Base-by-base conservation (phyloP, 768 basidiomycete species). In the Rhodocollybia butyracea region DNA sequence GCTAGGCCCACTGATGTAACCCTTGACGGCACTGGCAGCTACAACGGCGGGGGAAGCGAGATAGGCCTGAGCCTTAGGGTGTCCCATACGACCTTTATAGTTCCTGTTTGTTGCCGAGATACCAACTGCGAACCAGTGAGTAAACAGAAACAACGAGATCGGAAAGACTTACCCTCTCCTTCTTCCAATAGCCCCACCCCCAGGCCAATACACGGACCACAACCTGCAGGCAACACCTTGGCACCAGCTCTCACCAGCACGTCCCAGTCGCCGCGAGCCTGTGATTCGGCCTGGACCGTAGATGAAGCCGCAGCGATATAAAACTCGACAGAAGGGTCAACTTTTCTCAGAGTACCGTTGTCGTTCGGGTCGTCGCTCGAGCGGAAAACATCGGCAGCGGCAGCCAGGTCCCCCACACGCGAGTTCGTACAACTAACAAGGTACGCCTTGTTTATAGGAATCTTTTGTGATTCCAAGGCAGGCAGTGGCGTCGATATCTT, bases 51-150 rank as follows among this genome's bases (percentile, higher is more conserved):
- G 97, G 60, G 92, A 94, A 4, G 94, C 94, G 39, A 99, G 84
- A 73, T 98, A 98, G 0, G 97, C 96, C 61, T 89, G 83, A 0
- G 97, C 96, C 50, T 92, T 91, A 0, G 97, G 96, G 60, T 88
- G 85, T 0, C 97, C 97, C 97, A 99, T 99, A 3, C 97, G 82
- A 3, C 97, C 97, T 76, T 99, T 98, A 76, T 98, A 99, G 66
- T 99, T 99, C 71, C 97, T 79, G 72, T 99, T 99, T 6, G 96
- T 98, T 3, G 97, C 97, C 60, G 94, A 96, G 66, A 99, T 98
- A 1, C 97, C 96, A 1, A 87, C 88, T 50, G n/a, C 2, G 2
- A 22, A 21, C 19, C 21, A 21, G 19, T 21, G 13, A 48, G 29
- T 8, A 48, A 32, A 15, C 12, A 46, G 21, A 13, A 4, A 4